Base-by-base conservation (phyloP, 768 basidiomycete species). In the Agaricus blazei region DNA sequence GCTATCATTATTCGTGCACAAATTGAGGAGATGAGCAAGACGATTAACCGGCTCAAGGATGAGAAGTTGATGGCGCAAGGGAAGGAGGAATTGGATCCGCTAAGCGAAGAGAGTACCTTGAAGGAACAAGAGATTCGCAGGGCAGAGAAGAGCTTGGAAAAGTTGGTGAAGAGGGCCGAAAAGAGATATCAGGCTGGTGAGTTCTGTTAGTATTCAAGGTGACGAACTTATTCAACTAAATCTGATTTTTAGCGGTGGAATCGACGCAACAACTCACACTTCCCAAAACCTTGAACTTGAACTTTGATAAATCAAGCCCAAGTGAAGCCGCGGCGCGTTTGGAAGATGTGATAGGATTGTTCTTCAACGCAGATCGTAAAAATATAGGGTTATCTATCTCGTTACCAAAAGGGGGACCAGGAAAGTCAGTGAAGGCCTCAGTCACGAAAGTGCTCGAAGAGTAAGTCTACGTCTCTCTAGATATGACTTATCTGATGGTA, bases 1-100 rank as follows among this genome's bases (percentile, higher is more conserved):
- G 54, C 54, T 36, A 56, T 56, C 11, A 56, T 56, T 36, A 56
- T 56, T 19, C 54, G 54, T 8, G 61, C 61, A 23, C 51, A 58
- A 34, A 57, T 48, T 5, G 56, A 49, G 9, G 57, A 62, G 42
- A 42, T 59, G 24, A 52, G 51, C 43, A 46, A 38, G 36, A 59
- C 59, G 49, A 62, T 63, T 34, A 58, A 58, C 1, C 38, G 58
- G 28, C 45, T 54, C 38, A 57, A 60, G 40, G 59, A 57, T 23
- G 63, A 59, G 12, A 62, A 58, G 47, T 58, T 60, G 50, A 60
- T 51, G 52, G 60, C 61, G 58, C 48, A 60, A 51, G 58, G 54
- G 28, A 56, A 55, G 51, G 57, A 40, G n/a, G 58, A 62, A 42
- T 38, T 51, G 26, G 59, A 54, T 43, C 52, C 49, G 12, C 41